Evolutionary conservation across 805 yeast species (phyloP).

Genomic region (Metschnikowia lunata): DNA sequence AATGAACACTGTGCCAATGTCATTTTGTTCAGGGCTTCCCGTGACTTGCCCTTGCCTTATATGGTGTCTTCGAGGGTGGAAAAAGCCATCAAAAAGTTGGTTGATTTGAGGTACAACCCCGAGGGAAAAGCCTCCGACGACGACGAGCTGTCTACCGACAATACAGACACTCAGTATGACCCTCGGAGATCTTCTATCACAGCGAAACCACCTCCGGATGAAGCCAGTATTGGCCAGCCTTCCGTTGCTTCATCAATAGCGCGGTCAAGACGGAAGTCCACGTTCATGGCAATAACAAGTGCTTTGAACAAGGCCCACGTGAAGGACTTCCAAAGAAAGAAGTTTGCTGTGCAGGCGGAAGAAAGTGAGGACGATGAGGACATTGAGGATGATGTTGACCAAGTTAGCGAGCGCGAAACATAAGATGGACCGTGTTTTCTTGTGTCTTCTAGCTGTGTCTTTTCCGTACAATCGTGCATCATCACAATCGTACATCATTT

Average conservation of each 20-base stretch:
- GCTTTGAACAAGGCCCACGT: constrained; percentile 73
- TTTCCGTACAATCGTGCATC: too few species aligned
- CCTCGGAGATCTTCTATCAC: constrained; percentile 6
- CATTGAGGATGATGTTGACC: constrained; percentile 3
- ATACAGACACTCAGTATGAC: not conserved
- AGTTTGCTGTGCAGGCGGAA: constrained; percentile 25
- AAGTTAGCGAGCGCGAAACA: not conserved
- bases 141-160: constrained; percentile 4
- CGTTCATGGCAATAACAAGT: constrained; percentile 44
- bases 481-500: too few species aligned
- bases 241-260: constrained; percentile 5
- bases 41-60: constrained; percentile 85
- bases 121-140: constrained; percentile 9
- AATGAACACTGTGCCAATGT: constrained; percentile 95
- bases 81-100: constrained; percentile 33
- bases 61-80: constrained; percentile 37
- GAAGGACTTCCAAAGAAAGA: constrained; percentile 76
- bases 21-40: constrained; percentile 75
- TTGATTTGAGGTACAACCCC: constrained; percentile 26
- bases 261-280: constrained; percentile 23
- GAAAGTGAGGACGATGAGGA: constrained; percentile 35
- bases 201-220: not conserved
- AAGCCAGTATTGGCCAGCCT: constrained; percentile 1
- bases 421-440: not conserved
- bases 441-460: too few species aligned